Evolutionary conservation across 257 asterid genomes (phyloP), one percentile per base, ranked within the genome.

Genomic region (Vinca minor): DNA sequence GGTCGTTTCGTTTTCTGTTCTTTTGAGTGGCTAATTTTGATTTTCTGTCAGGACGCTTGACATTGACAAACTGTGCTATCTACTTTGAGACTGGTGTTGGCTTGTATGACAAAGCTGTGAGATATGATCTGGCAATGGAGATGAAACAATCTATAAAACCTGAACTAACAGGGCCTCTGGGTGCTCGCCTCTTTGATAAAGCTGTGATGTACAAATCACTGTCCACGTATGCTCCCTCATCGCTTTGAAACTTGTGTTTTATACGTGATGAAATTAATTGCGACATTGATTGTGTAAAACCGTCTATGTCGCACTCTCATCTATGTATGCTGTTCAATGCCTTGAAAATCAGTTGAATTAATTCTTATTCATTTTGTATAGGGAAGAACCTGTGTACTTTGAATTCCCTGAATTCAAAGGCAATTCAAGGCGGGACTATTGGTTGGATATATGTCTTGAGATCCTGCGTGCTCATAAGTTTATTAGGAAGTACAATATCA

Each of bases 341-440:
- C 62, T 62, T 71, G 63, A 68, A 69, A 48, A 18, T 29, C 5
- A 54, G 66, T 76, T 52, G 77, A 55, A 63, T 36, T 49, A 74
- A 54, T 65, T 71, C 74, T 82, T 70, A 80, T 68, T 69, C 34
- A 61, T 76, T 62, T 60, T 63, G 67, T 77, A 76, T 84, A 90
- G 96, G 65, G 78, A 81, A 72, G 95, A 90, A 76, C 93, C 97
- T 57, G 95, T 84, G 56, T 90, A 78, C 75, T 76, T 90, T 81
- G 97, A 87, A 82, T 90, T 90, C 76, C 97, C 96, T 56, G 96
- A 90, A 84, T 84, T 90, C 78, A 90, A 84, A 80, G 88, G 97
- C 65, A 78, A 90, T 78, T 85, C 93, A 41, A 77, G 97, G 69
- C 84, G 97, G 71, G 93, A 84, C 71, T 90, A 90, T 74, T 90